Base-by-base conservation (phyloP, 495 filamentous ascomycete genomes). In the Penicillium odoratum region DNA sequence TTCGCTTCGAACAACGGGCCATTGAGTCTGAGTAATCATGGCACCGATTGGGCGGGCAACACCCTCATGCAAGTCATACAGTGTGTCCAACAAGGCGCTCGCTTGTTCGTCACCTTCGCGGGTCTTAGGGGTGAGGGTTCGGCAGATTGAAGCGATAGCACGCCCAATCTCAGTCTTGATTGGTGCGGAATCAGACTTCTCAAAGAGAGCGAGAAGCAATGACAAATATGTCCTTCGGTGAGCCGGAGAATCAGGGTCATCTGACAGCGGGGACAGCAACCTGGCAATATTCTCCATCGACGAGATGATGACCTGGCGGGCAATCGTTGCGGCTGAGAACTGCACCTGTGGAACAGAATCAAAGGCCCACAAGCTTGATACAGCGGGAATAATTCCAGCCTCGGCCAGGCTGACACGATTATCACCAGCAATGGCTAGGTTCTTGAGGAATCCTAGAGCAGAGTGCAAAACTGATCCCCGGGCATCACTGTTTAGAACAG, bases 141-240 rank as follows among this genome's bases (percentile, higher is more conserved):
- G 84, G 59, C 88, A 88, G 30, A 89, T 77, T 16, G 82, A 84
- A 54, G 82, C 81, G 38, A 87, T 69, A 8, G 81, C 83, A 31
- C 90, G 85, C 5, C 88, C 84, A 52, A 89, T 85, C 62, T 94
- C 90, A 9, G 85, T 87, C 70, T 87, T 89, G 21, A 83, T 90
- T 4, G 88, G 87, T 6, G 73, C 60, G 7, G 82, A 81, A 47
- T 87, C 83, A 4, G 84, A 77, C 38, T 83, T 81, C 26, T 76
- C 70, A 54, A 83, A 84, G 0, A 90, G 76, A 6, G 74, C 74
- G 28, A 86, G 72, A 1, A 93, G 77, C 16, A 83, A 58, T 3
- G 86, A 83, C n/a, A 90, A 72, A 34, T 79, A 82, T n/a, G 81
- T 82, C 29, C 69, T 62, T 25, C 62, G 62, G 50, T 78, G 53